Evolutionary conservation across 2,329 filamentous ascomycete species (phyloP).

Genomic region (Pezicula rhizophila): DNA sequence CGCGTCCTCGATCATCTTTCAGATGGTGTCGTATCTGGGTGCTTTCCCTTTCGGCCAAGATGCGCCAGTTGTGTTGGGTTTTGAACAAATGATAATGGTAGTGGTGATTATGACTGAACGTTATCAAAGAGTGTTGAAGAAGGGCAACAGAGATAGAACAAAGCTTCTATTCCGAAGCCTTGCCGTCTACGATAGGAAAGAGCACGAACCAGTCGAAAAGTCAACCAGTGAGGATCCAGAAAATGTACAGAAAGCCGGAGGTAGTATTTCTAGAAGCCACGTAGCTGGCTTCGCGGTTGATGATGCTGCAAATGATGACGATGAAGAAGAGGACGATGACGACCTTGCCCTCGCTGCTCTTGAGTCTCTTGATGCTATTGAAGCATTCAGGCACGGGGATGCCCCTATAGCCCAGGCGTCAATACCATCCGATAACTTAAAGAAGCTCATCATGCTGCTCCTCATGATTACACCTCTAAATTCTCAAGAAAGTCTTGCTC

Average conservation of each 20-base stretch:
- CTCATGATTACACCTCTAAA: constrained; percentile 60
- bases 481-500: constrained; percentile 58
- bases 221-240: not conserved
- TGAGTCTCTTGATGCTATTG: constrained; percentile 59
- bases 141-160: constrained; percentile 49
- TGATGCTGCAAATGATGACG: constrained; percentile 32
- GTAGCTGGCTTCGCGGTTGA: constrained; percentile 35
- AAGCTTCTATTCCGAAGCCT: constrained; percentile 66
- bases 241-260: constrained; percentile 31
- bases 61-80: constrained; percentile 62
- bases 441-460: constrained; percentile 64
- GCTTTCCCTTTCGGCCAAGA: constrained; percentile 69
- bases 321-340: constrained; percentile 45
- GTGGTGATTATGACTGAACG: constrained; percentile 67
- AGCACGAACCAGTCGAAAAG: constrained; percentile 20
- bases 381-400: constrained; percentile 50
- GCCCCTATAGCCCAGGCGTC: constrained; percentile 54
- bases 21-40: constrained; percentile 65
- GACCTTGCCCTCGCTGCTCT: constrained; percentile 64
- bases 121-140: constrained; percentile 56
- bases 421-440: constrained; percentile 68
- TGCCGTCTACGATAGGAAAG: constrained; percentile 62
- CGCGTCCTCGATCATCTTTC: constrained; percentile 63
- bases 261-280: constrained; percentile 16
- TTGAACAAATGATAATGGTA: constrained; percentile 66